Base-by-base conservation (phyloP, 352 stramenopile genomes). In the Pilasporangium apinafurcum region DNA sequence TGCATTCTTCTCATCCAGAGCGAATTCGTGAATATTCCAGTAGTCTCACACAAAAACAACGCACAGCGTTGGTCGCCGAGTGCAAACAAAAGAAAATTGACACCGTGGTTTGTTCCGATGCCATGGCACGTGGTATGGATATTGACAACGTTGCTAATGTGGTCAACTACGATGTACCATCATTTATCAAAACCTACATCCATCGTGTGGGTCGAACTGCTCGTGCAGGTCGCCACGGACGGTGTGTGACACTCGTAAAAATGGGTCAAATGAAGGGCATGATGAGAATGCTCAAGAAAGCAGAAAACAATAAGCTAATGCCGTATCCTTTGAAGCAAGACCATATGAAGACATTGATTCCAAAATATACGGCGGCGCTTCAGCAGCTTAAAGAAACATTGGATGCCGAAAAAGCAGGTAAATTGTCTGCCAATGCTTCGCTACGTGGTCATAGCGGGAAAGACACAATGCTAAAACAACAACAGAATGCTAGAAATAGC, bases 121-220 rank as follows among this genome's bases (percentile, higher is more conserved):
- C 81, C 3, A 96, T 97, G 77, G 86, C 90, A 17, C 85, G 92
- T 37, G 92, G 92, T 55, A 96, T 98, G 67, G 91, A 98, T 62
- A 90, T 98, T 37, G 73, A 92, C 8, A 80, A 87, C 48, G 82
- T 97, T 20, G 76, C 73, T 7, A 85, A 95, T 47, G 94, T 98
- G 5, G 61, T 98, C 42, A 98, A 98, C 68, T 98, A 97, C 55
- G 86, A 98, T 50, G 67, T 96, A 27, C 92, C 94, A 37, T 82
- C 68, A 3, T 89, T 95, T 51, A 64, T 93, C 46, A 95, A 96
- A 59, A 97, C 86, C 44, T 98, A 94, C 53, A 91, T 94, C 44
- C 83, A 94, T 56, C 80, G 83, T 28, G 83, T 92, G 6, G 83
- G 83, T 32, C 80, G 83, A 36, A 92, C 83, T 1, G 83, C 83